phyloP scores from a whole-genome alignment of 768 basidiomycete genomes.

The Psilocybe subaeruginosa region DNA sequence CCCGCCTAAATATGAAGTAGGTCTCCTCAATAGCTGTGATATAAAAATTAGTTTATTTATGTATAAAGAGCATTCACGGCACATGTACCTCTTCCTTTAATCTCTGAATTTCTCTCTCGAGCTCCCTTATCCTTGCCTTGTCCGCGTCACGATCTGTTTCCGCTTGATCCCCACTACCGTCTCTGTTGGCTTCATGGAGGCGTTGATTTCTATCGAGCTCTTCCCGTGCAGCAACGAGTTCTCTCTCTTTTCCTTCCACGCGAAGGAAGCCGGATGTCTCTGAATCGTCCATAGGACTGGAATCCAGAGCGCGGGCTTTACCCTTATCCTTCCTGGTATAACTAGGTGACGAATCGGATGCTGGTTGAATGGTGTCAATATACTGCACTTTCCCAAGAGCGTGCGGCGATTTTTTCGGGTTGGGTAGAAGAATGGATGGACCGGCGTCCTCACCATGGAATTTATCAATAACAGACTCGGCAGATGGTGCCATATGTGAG shows the following conservation, averaged over 20 bases:
- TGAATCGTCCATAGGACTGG: conserved; percentile 20
- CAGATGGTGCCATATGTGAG: conserved; percentile 38
- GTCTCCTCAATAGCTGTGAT: conserved; percentile 49
- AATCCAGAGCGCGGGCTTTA: conserved; percentile 43
- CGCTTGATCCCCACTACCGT: conserved; percentile 29
- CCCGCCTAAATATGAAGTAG: conserved; percentile 15
- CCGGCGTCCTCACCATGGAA: conserved; percentile 55
- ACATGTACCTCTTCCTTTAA: conserved; percentile 58
- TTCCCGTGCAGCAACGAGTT: conserved; percentile 57
- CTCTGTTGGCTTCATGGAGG: conserved; percentile 39
- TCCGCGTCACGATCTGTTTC: conserved; percentile 53
- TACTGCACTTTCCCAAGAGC: conserved; percentile 8
- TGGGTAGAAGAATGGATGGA: conserved; percentile 56
- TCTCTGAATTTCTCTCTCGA: conserved; percentile 67
- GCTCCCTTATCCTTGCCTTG: conserved; percentile 60
- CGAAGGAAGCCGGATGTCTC: conserved; percentile 49
- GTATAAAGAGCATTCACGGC: background rate
- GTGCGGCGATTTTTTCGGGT: conserved; percentile 38
- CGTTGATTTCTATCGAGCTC: conserved; percentile 50
- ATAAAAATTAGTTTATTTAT: background rate
- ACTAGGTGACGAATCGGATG: conserved; percentile 12
- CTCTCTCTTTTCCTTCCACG: conserved; percentile 64
- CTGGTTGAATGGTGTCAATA: conserved; percentile 1
- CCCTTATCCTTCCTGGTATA: conserved; percentile 37
- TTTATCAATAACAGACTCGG: conserved; percentile 50